Evolutionary conservation across 225 moss, liverwort and hornwort species (phyloP).

Genomic region (Polytrichum formosum): DNA sequence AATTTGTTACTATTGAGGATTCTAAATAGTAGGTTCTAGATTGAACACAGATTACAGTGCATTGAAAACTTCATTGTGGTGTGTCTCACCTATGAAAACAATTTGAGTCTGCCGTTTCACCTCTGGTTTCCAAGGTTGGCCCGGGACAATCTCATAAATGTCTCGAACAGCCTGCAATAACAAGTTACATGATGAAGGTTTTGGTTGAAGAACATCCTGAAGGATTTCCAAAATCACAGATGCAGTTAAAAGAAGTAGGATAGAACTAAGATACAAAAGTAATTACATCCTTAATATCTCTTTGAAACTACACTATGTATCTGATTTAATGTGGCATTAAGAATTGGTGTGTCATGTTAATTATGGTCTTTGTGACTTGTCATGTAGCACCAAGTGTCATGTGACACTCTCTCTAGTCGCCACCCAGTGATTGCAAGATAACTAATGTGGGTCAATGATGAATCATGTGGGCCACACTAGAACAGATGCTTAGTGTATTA

Average conservation of each 20-base stretch:
- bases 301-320: not conserved
- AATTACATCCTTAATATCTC: not conserved
- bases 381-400: too few species aligned
- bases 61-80: too few species aligned
- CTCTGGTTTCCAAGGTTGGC: constrained; percentile 43
- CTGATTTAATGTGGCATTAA: not conserved
- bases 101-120: constrained; percentile 55
- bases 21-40: too few species aligned
- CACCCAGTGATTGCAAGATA: not conserved
- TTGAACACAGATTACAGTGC: too few species aligned
- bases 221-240: not conserved
- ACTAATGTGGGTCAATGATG: not conserved
- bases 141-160: constrained; percentile 70
- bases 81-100: constrained; percentile 63
- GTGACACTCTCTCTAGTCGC: too few species aligned
- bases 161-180: constrained; percentile 74
- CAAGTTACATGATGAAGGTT: constrained; percentile 1
- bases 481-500: not conserved
- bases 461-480: not conserved
- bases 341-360: not conserved
- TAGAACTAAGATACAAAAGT: not conserved
- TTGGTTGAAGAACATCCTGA: constrained; percentile 2
- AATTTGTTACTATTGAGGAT: too few species aligned
- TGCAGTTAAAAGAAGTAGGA: not conserved
- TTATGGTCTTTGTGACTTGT: not conserved